Base-by-base conservation (phyloP, 176 grass and related monocot species). In the Zizania latifolia region DNA sequence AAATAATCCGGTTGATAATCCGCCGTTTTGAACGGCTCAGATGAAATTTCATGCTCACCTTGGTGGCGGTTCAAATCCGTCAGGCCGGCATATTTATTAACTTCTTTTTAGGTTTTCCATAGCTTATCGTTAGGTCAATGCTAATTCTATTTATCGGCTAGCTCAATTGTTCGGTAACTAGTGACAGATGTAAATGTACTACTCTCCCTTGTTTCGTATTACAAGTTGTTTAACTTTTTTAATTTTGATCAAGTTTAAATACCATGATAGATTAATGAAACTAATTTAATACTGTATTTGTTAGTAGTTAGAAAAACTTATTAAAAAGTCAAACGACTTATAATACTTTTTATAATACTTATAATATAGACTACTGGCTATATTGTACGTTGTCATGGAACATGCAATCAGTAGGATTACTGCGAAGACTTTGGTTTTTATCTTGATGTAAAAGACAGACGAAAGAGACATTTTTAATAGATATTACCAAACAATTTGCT, bases 41-140 rank as follows among this genome's bases (percentile, higher is more conserved):
- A 3, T 64, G 11, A 65, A 38, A 44, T 45, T 21, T 48, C 1
- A 59, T 81, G 83, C 53, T 61, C 43, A 62, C 82, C 66, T 34
- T 68, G 70, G 15, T 86, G 39, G 79, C 75, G 79, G 88, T 90
- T 90, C 83, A 39, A 90, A 58, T 86, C 70, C 88, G 88, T 75
- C 79, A 75, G 75, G 83, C 40, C 69, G 83, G 69, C 46, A 53
- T n/a, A 53, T 34, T 60, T 30, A 32, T 60, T 15, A n/a, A n/a
- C n/a, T n/a, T n/a, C n/a, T n/a, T n/a, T n/a, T n/a, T n/a, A n/a
- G n/a, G n/a, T n/a, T 13, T 17, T 60, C 1, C 4, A 21, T 36
- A n/a, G 58, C 8, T 22, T 21, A 53, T 53, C n/a, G n/a, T 53
- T 53, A 9, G 48, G n/a, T 53, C n/a, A 53, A 22, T 53, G 48